These are phyloP conservation scores for Penicillium decumbens DNA, from an alignment of 2,329 filamentous ascomycete species.

Conservation along the genomic window DNA sequence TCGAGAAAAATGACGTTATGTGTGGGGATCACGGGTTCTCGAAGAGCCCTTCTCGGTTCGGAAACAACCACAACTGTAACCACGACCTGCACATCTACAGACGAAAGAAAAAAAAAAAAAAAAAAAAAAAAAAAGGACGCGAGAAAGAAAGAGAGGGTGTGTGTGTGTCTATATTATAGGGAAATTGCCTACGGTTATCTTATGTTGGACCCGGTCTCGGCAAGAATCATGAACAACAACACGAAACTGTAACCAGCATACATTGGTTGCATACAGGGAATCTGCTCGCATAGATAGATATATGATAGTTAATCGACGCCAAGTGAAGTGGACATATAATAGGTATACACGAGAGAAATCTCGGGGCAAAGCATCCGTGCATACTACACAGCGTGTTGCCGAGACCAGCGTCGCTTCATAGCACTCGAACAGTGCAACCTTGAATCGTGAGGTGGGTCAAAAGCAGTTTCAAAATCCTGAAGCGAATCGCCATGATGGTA, in stretches of 20 bases:
- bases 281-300: too few relatives aligned
- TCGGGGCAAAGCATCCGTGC: background rate
- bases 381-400: background rate
- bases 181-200: too few relatives aligned
- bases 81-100: too few relatives aligned
- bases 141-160: too few relatives aligned
- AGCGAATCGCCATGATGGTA: background rate
- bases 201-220: too few relatives aligned
- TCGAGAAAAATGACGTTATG: conserved; percentile 27
- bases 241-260: too few relatives aligned
- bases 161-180: too few relatives aligned
- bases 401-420: background rate
- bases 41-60: conserved; percentile 10
- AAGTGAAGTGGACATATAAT: background rate
- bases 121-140: too few relatives aligned
- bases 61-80: background rate
- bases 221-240: too few relatives aligned
- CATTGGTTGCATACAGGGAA: too few relatives aligned
- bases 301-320: too few relatives aligned
- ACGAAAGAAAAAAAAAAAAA: too few relatives aligned
- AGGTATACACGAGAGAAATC: background rate
- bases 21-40: conserved; percentile 23
- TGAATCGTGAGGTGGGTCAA: background rate
- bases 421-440: background rate
- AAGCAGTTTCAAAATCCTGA: background rate